Evolutionary conservation across 805 yeast genomes (phyloP).

Genomic region (Ogataea pini): DNA sequence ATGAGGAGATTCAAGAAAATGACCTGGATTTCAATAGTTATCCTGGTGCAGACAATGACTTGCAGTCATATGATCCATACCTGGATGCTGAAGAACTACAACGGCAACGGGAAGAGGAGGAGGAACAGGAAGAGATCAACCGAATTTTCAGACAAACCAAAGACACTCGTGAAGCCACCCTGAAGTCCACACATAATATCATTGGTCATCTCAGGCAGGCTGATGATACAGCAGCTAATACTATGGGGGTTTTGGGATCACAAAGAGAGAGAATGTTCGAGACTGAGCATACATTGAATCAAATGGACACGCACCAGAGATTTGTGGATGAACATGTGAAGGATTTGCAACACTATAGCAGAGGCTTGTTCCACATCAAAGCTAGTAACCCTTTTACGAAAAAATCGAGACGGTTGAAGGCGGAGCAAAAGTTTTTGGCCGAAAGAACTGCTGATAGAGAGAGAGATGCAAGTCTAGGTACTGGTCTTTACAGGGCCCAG

Average conservation of each 20-base stretch:
- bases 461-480: conserved; percentile 30
- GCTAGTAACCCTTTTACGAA: conserved; percentile 88
- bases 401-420: conserved; percentile 68
- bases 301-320: conserved; percentile 78
- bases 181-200: conserved; percentile 83
- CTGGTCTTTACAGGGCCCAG: conserved; percentile 30
- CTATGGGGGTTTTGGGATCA: conserved; percentile 90
- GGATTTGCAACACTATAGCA: conserved; percentile 74
- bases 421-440: conserved; percentile 66
- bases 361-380: conserved; percentile 78
- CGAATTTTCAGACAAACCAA: conserved; percentile 81
- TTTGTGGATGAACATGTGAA: conserved; percentile 81
- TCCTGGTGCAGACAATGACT: conserved; percentile 23
- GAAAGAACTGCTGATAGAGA: conserved; percentile 39
- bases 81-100: conserved; percentile 20
- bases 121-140: conserved; percentile 84
- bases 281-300: conserved; percentile 73
- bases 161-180: conserved; percentile 64
- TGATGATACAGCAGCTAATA: conserved; percentile 72
- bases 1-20: conserved; percentile 10
- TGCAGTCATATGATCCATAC: conserved; percentile 29
- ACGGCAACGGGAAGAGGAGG: conserved; percentile 43
- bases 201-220: conserved; percentile 71
- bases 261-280: conserved; percentile 84
- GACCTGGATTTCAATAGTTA: conserved; percentile 33